Evolutionary conservation across 257 asterid species (phyloP).

Genomic region (Solanum tacnaense): DNA sequence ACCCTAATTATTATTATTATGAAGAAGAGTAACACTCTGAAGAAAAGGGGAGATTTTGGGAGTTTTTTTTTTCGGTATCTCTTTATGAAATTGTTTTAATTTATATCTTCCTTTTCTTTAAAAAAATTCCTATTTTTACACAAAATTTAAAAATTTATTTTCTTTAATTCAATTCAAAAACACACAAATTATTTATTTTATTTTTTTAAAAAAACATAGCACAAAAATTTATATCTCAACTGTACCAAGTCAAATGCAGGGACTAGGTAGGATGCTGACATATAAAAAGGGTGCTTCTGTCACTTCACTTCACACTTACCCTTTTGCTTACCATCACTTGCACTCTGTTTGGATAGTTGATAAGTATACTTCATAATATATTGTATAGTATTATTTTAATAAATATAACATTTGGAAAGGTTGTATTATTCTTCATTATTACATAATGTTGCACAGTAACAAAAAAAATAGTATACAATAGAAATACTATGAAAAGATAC

Average conservation of each 20-base stretch:
- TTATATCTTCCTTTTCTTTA: no score
- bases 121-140: neutral
- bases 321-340: neutral
- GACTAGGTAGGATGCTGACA: neutral
- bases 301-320: neutral
- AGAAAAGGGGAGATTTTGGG: neutral
- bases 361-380: no score
- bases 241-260: neutral
- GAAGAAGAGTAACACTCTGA: neutral
- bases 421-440: no score
- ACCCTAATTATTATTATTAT: neutral
- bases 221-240: neutral
- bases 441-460: accelerated
- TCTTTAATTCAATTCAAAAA: no score
- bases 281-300: neutral
- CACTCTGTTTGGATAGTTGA: neutral
- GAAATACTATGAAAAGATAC: no score
- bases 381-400: no score
- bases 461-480: no score
- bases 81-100: neutral
- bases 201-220: neutral
- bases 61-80: no score
- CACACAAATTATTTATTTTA: neutral
- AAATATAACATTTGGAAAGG: no score
- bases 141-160: no score